Conservation (phyloP, 2,329 filamentous ascomycete species). For the Colletotrichum lindemuthianum region DNA sequence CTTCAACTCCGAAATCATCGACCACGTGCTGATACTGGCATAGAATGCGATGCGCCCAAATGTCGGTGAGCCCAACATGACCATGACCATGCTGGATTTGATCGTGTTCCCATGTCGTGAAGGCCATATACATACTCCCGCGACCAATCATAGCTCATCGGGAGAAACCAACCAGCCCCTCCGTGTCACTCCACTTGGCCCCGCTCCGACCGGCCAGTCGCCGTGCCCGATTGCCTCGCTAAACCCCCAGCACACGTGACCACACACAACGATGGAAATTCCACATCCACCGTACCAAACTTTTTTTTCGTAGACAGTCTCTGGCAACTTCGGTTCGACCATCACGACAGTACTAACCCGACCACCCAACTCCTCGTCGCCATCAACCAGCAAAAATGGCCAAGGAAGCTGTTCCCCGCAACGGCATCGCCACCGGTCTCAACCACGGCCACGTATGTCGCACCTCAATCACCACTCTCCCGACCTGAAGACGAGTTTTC, state of each 20-base stretch:
- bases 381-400: constrained; percentile 60
- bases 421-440: constrained; percentile 69
- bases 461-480: constrained; percentile 40
- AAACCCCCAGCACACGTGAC: constrained; percentile 41
- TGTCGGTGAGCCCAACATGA: constrained; percentile 10
- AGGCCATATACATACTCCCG: neutral
- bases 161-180: neutral
- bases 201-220: neutral
- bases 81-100: too few relatives aligned
- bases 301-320: constrained; percentile 17
- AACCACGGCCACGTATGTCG: constrained; percentile 73
- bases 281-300: constrained; percentile 17
- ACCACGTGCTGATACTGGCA: too few relatives aligned
- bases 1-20: too few relatives aligned
- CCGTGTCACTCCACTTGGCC: neutral
- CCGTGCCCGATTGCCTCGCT: constrained; percentile 32
- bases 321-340: constrained; percentile 38
- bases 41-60: neutral
- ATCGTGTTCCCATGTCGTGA: neutral
- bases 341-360: constrained; percentile 41
- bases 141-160: constrained; percentile 3
- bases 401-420: constrained; percentile 66
- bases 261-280: constrained; percentile 38
- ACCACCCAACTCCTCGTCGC: constrained; percentile 43
- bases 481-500: constrained; percentile 16